phyloP scores from a whole-genome alignment of 208 protist species.

The Trypanosomatidae sp. region DNA sequence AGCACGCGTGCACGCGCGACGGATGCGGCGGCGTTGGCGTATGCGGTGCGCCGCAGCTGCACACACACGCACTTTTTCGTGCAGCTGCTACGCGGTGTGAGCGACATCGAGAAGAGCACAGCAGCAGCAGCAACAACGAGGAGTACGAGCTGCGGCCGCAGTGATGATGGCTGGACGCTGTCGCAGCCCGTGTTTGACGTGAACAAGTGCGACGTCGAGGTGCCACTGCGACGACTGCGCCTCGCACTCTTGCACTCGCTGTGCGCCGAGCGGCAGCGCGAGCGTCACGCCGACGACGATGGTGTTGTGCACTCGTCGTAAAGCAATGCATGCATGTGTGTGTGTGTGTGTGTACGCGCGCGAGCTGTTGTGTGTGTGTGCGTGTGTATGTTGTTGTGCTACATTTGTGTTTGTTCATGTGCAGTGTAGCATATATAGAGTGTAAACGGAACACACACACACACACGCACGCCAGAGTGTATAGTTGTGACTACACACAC shows the following conservation, averaged over 20 bases:
- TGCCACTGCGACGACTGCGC: slow-evolving; percentile 30
- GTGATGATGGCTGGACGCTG: not conserved
- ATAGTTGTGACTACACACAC: not conserved
- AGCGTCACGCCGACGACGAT: too few species aligned
- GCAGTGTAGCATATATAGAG: too few species aligned
- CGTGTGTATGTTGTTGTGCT: too few species aligned
- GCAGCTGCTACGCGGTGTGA: slow-evolving; percentile 12
- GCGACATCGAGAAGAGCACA: not conserved
- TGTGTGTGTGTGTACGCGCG: too few species aligned
- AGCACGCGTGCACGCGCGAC: slow-evolving; percentile 31
- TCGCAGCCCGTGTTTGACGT: slow-evolving; percentile 19
- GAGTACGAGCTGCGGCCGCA: not conserved
- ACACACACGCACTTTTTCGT: slow-evolving; percentile 22
- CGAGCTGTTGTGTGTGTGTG: too few species aligned
- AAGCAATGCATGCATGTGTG: too few species aligned
- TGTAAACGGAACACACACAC: too few species aligned
- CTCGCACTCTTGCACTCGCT: slow-evolving; percentile 25
- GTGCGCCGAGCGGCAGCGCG: not conserved
- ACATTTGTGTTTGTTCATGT: too few species aligned
- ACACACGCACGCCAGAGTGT: not conserved
- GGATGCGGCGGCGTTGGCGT: slow-evolving; percentile 39
- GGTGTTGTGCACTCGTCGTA: too few species aligned
- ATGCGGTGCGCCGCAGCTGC: slow-evolving; percentile 58
- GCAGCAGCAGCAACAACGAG: not conserved
- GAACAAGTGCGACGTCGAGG: slow-evolving; percentile 25